Evolutionary conservation across 1,284 basidiomycete genomes (phyloP), one percentile per base, ranked within the genome.

Genomic region (Irpex lacteus): DNA sequence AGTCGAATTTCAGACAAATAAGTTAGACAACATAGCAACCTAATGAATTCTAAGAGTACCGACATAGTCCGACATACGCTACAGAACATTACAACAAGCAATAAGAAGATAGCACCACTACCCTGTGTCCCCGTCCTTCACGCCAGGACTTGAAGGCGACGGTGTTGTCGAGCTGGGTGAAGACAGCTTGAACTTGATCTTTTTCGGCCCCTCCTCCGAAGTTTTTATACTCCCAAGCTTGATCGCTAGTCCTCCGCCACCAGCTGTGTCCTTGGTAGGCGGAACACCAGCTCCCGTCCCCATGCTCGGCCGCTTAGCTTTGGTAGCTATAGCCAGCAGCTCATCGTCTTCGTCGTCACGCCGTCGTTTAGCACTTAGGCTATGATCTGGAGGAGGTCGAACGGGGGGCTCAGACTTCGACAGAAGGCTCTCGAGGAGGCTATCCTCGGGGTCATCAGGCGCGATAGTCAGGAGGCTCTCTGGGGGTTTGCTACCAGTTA

Each of bases 331-430:
- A 47, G 83, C 86, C 50, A 91, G 75, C 67, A 83, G 71, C 69
- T 85, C 87, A 60, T 91, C 90, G 58, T 92, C 92, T 19, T 94
- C 91, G 13, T 93, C 91, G 18, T 89, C 87, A 70, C 92, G 80
- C 69, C 86, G 80, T 60, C 93, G 84, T 76, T 95, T 95, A 71
- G 90, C 89, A 5, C 88, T 81, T 61, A 79, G 61, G 57, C 72
- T 70, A 21, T 70, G 59, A 67, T 76, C 76, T 49, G 78, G 80
- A 52, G 79, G 74, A 50, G 82, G 78, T 38, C 82, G 80, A 56
- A 80, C 75, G 32, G 82, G 73, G 34, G 26, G 26, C 26, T 77
- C 73, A 56, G 77, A 74, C 65, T 81, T 79, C 50, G 77, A 70
- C 36, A 82, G 78, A 8, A 88, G 77, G 15, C 82, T 75, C 70